Evolutionary conservation across 2,329 filamentous ascomycete species (phyloP).

Genomic region (Lachnellula arida): DNA sequence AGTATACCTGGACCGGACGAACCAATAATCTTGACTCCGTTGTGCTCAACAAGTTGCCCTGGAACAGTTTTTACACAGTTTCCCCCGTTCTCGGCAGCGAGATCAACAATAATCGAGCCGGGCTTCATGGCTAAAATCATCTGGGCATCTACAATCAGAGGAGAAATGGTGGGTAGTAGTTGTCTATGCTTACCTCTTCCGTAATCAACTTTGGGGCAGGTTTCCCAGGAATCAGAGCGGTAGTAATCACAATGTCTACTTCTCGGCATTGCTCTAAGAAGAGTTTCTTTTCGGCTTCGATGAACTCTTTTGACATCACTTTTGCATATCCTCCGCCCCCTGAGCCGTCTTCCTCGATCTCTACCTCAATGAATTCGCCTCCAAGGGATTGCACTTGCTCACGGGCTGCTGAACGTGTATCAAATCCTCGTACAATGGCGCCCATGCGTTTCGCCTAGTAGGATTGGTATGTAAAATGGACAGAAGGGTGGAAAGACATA

Average conservation of each 20-base stretch:
- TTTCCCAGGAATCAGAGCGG: conserved; percentile 81
- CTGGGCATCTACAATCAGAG: conserved; percentile 42
- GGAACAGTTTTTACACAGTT: conserved; percentile 81
- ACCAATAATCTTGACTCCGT: conserved; percentile 83
- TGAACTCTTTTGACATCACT: conserved; percentile 91
- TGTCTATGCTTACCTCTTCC: conserved; percentile 45
- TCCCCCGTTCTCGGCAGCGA: conserved; percentile 82
- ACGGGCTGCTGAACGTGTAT: conserved; percentile 80
- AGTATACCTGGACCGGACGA: conserved; percentile 25
- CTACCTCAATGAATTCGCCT: conserved; percentile 85
- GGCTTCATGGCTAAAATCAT: conserved; percentile 68
- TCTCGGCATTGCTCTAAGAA: conserved; percentile 84
- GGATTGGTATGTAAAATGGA: conserved; percentile 6
- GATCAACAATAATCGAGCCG: conserved; percentile 81
- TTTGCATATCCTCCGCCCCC: conserved; percentile 86
- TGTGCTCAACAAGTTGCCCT: conserved; percentile 64
- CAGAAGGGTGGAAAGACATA: conserved; percentile 28
- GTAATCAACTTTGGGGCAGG: conserved; percentile 82
- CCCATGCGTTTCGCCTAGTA: conserved; percentile 69
- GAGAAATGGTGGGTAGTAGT: conserved; percentile 44
- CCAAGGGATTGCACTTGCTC: conserved; percentile 89
- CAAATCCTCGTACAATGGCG: conserved; percentile 84
- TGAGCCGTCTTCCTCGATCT: conserved; percentile 76
- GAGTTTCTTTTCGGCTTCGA: conserved; percentile 87
- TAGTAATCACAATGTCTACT: conserved; percentile 90